phyloP scores from a whole-genome alignment of 306 rosid genomes.

The Ammopiptanthus mongolicus region DNA sequence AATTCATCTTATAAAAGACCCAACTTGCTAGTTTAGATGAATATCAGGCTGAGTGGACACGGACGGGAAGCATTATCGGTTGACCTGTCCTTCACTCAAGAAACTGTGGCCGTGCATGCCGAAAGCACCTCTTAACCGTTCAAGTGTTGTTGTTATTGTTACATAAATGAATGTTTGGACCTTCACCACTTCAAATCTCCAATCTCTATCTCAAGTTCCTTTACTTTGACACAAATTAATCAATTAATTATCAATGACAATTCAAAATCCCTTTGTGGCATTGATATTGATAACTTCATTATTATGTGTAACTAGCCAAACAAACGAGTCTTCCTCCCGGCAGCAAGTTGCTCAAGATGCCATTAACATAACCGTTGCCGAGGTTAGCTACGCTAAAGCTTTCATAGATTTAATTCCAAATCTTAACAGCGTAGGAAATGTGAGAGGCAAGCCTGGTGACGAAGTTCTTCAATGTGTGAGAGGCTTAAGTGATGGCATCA shows the following conservation, averaged over 20 bases:
- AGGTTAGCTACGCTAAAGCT: not conserved
- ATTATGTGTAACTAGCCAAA: not conserved
- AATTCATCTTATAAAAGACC: too few species aligned
- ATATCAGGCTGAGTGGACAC: not conserved
- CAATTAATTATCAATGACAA: conserved; percentile 3
- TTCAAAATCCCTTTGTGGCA: conserved; percentile 5
- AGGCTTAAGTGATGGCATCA: conserved; percentile 3
- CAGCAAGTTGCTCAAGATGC: conserved; percentile 14
- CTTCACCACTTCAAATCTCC: conserved; percentile 1
- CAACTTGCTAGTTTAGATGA: not conserved
- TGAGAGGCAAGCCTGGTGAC: not conserved
- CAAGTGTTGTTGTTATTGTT: not conserved
- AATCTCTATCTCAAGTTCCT: not conserved
- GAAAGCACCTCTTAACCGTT: conserved; percentile 28
- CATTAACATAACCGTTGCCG: not conserved
- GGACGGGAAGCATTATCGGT: conserved; percentile 12
- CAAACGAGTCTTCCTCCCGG: not conserved
- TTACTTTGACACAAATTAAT: not conserved
- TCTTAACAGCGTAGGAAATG: not conserved
- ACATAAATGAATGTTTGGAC: conserved; percentile 14
- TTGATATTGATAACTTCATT: not conserved
- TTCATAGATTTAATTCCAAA: not conserved
- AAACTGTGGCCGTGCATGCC: not conserved
- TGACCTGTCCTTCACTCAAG: conserved; percentile 10
- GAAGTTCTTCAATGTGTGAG: conserved; percentile 11